phyloP scores from a whole-genome alignment of 164 flowering plant genomes.

The Umbilicus rupestris region DNA sequence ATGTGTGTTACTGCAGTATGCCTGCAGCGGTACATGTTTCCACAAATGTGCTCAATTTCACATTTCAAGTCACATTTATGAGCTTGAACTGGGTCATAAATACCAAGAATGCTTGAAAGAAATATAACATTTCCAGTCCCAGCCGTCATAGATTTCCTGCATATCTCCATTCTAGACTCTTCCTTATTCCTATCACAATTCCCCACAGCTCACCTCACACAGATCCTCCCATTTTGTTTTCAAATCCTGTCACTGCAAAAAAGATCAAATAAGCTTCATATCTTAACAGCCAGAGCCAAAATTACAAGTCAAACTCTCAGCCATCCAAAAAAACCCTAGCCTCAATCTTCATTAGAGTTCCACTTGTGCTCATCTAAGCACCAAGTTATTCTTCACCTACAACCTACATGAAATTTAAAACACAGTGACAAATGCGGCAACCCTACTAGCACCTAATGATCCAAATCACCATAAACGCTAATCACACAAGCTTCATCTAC shows the following conservation, averaged over 20 bases:
- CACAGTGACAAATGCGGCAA: too few relatives aligned
- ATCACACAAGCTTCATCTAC: too few relatives aligned
- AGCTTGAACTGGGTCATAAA: background rate
- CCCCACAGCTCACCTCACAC: background rate
- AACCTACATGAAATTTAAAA: too few relatives aligned
- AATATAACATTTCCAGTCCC: background rate
- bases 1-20: background rate
- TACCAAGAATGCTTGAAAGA: conserved; percentile 1
- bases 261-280: too few relatives aligned
- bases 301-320: background rate
- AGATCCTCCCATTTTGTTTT: background rate
- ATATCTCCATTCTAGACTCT: background rate
- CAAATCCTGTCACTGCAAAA: too few relatives aligned
- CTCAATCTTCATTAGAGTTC: too few relatives aligned
- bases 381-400: too few relatives aligned
- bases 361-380: too few relatives aligned
- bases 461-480: too few relatives aligned
- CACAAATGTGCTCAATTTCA: conserved; percentile 2
- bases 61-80: background rate
- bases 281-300: background rate
- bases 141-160: background rate
- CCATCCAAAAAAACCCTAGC: background rate
- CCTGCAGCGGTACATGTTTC: conserved; percentile 1
- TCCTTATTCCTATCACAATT: background rate
- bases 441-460: too few relatives aligned